phyloP scores from a whole-genome alignment of 768 basidiomycete genomes.

The Hygrophorus russula region DNA sequence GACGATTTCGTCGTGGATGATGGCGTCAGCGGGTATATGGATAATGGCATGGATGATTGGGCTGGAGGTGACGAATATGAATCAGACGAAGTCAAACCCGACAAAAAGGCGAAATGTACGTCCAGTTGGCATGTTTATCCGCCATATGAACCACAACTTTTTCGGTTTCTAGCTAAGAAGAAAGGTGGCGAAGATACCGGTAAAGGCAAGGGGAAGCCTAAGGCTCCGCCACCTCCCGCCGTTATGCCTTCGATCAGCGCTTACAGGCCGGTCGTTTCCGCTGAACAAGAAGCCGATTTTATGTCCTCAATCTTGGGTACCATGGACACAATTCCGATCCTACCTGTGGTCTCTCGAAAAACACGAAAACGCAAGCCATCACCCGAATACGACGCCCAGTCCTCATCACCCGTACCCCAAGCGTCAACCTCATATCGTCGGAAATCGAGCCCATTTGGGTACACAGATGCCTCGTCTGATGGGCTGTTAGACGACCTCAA shows the following conservation, averaged over 20 bases:
- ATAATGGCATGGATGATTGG: conserved; percentile 97
- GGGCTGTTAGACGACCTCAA: conserved; percentile 29
- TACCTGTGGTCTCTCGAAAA: conserved; percentile 18
- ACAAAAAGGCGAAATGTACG: conserved; percentile 32
- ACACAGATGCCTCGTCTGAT: conserved; percentile 37
- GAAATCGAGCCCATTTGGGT: conserved; percentile 15
- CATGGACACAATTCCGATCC: conserved; percentile 42
- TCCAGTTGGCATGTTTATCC: conserved; percentile 3
- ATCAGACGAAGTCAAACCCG: conserved; percentile 37
- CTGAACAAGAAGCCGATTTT: conserved; percentile 79
- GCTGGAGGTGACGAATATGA: conserved; percentile 46
- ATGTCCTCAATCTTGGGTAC: conserved; percentile 72
- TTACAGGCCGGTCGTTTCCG: conserved; percentile 68
- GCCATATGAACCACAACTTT: background rate
- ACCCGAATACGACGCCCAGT: conserved; percentile 26
- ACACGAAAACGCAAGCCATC: conserved; percentile 63
- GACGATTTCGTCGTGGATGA: conserved; percentile 98
- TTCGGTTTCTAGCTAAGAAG: conserved; percentile 20
- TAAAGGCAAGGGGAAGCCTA: conserved; percentile 36
- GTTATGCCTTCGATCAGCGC: conserved; percentile 58
- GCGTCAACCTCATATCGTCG: conserved; percentile 21
- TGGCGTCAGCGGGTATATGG: conserved; percentile 82
- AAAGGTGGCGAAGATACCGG: conserved; percentile 26
- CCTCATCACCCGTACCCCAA: conserved; percentile 25
- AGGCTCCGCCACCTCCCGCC: conserved; percentile 37